These are phyloP conservation scores for Lichenothelia convexa DNA, from an alignment of 495 filamentous ascomycete genomes.

Conservation along the genomic window DNA sequence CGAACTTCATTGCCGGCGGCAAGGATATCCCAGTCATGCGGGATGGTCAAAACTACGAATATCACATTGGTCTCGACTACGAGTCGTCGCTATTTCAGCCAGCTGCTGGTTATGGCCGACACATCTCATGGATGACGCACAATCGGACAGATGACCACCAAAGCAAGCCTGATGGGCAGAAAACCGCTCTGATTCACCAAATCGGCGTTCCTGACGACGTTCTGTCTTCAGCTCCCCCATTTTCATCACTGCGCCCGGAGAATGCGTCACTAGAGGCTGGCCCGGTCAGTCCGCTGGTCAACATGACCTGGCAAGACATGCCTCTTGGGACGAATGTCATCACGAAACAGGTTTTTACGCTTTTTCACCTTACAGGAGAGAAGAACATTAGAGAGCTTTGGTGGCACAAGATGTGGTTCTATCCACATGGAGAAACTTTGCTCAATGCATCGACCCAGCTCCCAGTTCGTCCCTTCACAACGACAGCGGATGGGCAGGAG, in stretches of 20 bases:
- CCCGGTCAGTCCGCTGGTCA: background rate
- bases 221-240: no score
- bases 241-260: no score
- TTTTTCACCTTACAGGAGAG: conserved; percentile 31
- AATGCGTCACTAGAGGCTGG: no score
- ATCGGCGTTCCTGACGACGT: no score
- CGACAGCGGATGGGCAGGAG: background rate
- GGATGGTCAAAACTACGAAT: conserved; percentile 21
- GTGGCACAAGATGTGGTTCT: conserved; percentile 43
- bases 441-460: conserved; percentile 30
- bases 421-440: conserved; percentile 31
- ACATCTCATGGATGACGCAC: no score
- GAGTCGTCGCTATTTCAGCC: conserved; percentile 34
- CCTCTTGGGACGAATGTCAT: conserved; percentile 36
- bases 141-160: no score
- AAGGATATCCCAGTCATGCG: background rate
- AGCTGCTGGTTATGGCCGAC: no score
- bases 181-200: no score
- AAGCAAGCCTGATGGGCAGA: conserved; percentile 2
- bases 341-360: conserved; percentile 28
- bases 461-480: background rate
- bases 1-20: no score
- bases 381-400: conserved; percentile 22
- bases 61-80: conserved; percentile 39
- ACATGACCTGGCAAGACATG: conserved; percentile 26